A percentile compares a stretch with the other conserved stretches of the same genome.
Evolutionary conservation across 352 stramenopile species (phyloP).

Genomic region (Globisporangium emineosum): DNA sequence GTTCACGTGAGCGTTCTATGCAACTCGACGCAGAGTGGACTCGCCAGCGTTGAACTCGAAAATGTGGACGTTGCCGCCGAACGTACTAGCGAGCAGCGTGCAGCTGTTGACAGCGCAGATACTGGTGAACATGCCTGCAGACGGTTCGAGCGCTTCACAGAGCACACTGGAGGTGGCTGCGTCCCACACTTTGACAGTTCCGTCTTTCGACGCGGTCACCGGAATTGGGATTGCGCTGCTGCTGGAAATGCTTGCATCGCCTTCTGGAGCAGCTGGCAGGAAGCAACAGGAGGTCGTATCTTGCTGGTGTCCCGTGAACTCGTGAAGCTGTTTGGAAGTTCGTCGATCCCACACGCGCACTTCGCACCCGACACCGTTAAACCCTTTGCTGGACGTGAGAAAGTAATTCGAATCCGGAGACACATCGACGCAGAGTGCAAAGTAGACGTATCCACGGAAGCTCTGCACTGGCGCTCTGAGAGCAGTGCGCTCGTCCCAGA

Average conservation of each 20-base stretch:
- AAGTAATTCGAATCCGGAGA: constrained; percentile 53
- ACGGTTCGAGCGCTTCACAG: constrained; percentile 44
- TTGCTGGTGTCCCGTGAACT: constrained; percentile 69
- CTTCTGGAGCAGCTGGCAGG: constrained; percentile 22
- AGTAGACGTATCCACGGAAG: constrained; percentile 77
- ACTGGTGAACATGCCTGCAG: constrained; percentile 61
- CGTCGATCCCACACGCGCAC: constrained; percentile 79
- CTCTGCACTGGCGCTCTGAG: constrained; percentile 49
- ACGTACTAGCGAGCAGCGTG: constrained; percentile 54
- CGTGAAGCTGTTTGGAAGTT: constrained; percentile 46
- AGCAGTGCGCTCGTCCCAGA: constrained; percentile 67
- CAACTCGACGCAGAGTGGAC: constrained; percentile 7
- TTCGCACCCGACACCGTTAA: constrained; percentile 78
- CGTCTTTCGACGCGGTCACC: constrained; percentile 79
- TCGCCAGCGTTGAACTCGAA: constrained; percentile 32
- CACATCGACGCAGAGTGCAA: constrained; percentile 64
- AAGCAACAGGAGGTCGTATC: constrained; percentile 78
- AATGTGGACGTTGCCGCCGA: constrained; percentile 42
- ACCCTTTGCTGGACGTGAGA: constrained; percentile 83
- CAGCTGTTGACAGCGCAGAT: constrained; percentile 33
- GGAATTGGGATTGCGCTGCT: constrained; percentile 23
- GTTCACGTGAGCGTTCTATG: neutral
- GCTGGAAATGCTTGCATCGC: neutral
- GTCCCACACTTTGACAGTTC: constrained; percentile 75
- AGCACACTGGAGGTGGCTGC: constrained; percentile 21